Percentiles rank a stretch among this genome's conserved stretches.
phyloP scores from a whole-genome alignment of 176 grass and related monocot species.

The Panicum miliaceum region DNA sequence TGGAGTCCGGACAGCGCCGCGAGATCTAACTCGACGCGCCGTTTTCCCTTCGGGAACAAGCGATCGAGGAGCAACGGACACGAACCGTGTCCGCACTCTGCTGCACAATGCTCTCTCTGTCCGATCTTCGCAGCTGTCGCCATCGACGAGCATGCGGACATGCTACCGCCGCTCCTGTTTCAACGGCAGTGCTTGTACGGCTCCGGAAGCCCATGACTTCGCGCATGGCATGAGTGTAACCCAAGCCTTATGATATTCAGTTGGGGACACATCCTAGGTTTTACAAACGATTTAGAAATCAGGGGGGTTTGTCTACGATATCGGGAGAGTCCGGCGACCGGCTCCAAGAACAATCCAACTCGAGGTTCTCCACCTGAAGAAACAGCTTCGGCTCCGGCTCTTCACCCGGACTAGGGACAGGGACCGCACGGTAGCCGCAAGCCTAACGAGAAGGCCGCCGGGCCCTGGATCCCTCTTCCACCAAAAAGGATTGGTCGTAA shows the following conservation, averaged over 20 bases:
- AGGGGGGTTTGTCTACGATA: not conserved
- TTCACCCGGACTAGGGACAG: not conserved
- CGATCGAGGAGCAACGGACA: not conserved
- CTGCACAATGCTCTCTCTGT: not conserved
- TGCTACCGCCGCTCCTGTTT: not conserved
- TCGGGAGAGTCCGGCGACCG: not conserved
- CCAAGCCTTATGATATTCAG: not conserved
- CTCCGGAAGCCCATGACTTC: conserved; percentile 1
- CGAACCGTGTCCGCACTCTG: too few species aligned
- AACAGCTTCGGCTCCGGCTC: not conserved
- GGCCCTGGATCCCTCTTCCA: not conserved
- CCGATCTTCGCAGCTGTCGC: not conserved
- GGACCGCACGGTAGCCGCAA: not conserved
- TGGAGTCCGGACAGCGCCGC: not conserved
- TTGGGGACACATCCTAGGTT: not conserved
- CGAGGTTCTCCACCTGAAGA: not conserved
- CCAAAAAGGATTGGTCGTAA: not conserved
- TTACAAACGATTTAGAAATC: not conserved
- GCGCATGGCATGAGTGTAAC: not conserved
- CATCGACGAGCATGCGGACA: not conserved
- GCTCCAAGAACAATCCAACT: not conserved
- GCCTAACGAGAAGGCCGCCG: not conserved
- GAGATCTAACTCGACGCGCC: not conserved
- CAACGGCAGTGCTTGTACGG: conserved; percentile 14
- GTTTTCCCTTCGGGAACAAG: not conserved